Evolutionary conservation across 768 basidiomycete species (phyloP), one percentile per base, ranked within the genome.

Genomic region (Leccinum variicolor): DNA sequence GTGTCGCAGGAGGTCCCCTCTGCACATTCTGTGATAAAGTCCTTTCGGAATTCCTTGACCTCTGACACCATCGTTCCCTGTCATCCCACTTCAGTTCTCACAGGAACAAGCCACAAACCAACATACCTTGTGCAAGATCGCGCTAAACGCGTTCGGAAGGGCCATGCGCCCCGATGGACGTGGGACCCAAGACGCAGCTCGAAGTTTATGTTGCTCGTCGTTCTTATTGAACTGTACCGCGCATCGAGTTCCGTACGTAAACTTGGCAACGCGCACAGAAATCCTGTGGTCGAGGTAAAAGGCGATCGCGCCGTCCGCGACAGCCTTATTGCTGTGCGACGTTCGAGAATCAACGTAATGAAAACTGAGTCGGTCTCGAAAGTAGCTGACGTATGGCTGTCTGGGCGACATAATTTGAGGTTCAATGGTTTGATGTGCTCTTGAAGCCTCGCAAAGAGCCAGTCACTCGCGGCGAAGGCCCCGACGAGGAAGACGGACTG

Each of bases 321-420:
- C 78, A 0, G 77, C 79, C 55, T 79, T 80, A 47, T 74, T 77
- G 29, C 79, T 79, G 51, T 15, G 3, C 15, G 4, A 13, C 3
- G 15, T 53, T 34, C 6, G 8, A 19, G 13, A 29, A 5, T 50
- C 9, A 43, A 6, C 4, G 13, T 29, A 17, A 47, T 48, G 8
- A 43, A 34, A 56, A 11, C 11, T n/a, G 7, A 21, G 11, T 29
- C 33, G 1, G n/a, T 29, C 25, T 47, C 11, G n/a, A 69, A 72
- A 29, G 25, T 56, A 41, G 34, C 68, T 58, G 5, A 82, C 84
- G 81, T 75, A 63, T 81, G 78, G 33, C 74, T 76, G 54, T 84
- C 80, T 6, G 82, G 83, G 3, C 81, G 75, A 55, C 76, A 74
- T 34, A 84, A 72, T 17, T 73, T 69, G 34, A 83, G 52, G 2